Evolutionary conservation across 495 filamentous ascomycete species (phyloP), one percentile per base, ranked within the genome.

Genomic region (Aspergillus sclerotiicarbonarius): DNA sequence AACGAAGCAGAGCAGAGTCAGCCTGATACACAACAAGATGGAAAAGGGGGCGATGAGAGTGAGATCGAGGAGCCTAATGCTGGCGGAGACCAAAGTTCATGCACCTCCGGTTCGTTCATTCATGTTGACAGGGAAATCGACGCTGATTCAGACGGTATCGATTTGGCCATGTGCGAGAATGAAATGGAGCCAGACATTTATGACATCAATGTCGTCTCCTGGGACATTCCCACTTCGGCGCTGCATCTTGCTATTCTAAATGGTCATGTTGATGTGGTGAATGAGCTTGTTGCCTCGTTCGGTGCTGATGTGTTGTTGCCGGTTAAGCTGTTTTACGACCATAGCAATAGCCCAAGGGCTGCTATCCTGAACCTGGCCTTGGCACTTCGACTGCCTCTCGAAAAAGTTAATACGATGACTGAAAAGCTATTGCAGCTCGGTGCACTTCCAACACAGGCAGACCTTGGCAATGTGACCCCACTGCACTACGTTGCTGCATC

Each of bases 231-330:
- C 16, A 80, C 82, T 51, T 86, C 88, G 1, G 82, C 90, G 0
- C 72, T 93, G 13, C 90, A 95, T 64, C 76, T 90, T 21, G 90
- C 90, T 3, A 91, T 95, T 54, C 52, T 90, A 1, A 79, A 81
- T 53, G 89, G 88, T 2, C 86, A 92, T 58, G 71, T 78, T 13
- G 79, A 85, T 8, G 82, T 83, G 8, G 87, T 91, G 53, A 83
- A 86, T 41, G 72, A 83, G 19, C 78, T 95, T 6, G 89, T 90
- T 32, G 76, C 85, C 20, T 82, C 83, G 10, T 92, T 87, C 60
- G 90, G 88, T 12, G 87, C 90, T 1, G 90, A 95, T 64, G 76
- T 84, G 7, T 68, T 90, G 13, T 67, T 90, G 30, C 89, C 90
- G 0, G 74, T 92, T 60, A 91, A 90, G 66, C 70, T 82, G 4